Evolutionary conservation across 2,329 filamentous ascomycete genomes (phyloP).

Genomic region (Didymella keratinophila): DNA sequence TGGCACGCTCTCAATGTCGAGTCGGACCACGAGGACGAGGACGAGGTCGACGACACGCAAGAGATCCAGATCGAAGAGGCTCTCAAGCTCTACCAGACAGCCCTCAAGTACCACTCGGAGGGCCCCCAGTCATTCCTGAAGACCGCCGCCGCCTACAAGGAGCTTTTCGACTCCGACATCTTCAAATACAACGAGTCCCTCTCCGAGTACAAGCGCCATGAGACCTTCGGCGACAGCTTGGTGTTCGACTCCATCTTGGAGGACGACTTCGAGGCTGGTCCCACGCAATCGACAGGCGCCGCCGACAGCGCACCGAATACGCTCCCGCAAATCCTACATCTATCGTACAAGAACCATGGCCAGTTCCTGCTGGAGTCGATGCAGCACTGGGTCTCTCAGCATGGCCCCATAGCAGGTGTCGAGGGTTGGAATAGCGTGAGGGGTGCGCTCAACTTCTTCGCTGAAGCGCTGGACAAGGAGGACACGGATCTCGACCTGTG

Average conservation of each 20-base stretch:
- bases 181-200: constrained; percentile 89
- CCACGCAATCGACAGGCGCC: constrained; percentile 62
- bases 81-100: constrained; percentile 90
- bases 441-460: constrained; percentile 61
- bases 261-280: constrained; percentile 50
- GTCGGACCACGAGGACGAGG: constrained; percentile 86
- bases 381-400: constrained; percentile 58
- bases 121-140: constrained; percentile 77
- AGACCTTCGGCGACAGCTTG: constrained; percentile 56
- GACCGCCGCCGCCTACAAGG: constrained; percentile 81
- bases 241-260: constrained; percentile 54
- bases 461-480: constrained; percentile 69
- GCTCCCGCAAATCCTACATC: constrained; percentile 86
- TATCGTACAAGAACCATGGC: constrained; percentile 94
- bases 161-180: constrained; percentile 89
- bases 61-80: constrained; percentile 98
- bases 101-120: constrained; percentile 89
- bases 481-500: constrained; percentile 70
- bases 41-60: constrained; percentile 93
- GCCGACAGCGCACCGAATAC: constrained; percentile 80
- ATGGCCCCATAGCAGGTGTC: constrained; percentile 47
- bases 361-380: constrained; percentile 86
- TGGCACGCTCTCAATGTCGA: constrained; percentile 95
- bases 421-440: constrained; percentile 34
- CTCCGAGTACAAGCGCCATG: constrained; percentile 81